Base-by-base conservation (phyloP, 768 basidiomycete species). In the Obba rivulosa region DNA sequence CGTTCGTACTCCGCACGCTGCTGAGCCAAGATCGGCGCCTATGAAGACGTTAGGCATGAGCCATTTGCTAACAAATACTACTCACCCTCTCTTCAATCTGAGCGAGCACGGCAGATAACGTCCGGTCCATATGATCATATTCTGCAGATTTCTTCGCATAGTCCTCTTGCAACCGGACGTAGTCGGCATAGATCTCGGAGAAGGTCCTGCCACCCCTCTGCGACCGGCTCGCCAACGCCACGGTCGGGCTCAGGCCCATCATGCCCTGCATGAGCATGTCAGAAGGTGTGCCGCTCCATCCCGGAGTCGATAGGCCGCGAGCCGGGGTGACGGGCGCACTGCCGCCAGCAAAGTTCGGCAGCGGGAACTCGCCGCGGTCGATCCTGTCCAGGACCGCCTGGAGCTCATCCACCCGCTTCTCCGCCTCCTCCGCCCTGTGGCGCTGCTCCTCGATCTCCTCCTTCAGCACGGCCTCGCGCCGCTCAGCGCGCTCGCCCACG, bases 131-230 rank as follows among this genome's bases (percentile, higher is more conserved):
- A 41, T 89, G 80, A 53, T 83, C 82, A 50, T 85, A 88, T 68
- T 98, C 94, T 4, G 81, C 75, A 44, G 78, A 82, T 66, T 92
- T 90, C 63, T 74, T 77, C 17, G 80, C 77, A 47, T 83, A 82
- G 24, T 92, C 87, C 21, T 89, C 88, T 63, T 96, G 86, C 35
- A 94, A 76, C 46, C 80, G 78, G 31, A 95, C 83, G 56, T 91
- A 91, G 61, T 96, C 92, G 14, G 87, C 78, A 63, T 96, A 97
- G 18, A 98, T 85, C 60, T 96, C 89, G 0, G 95, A 95, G 69
- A 95, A 95, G 1, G 87, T 88, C 74, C 88, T 89, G 23, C 89
- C 91, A 22, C 74, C 79, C 64, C 80, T 82, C 69, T 93, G 92
- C 18, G 85, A 79, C 52, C 75, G 80, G 67, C 83, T 83, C 7